Evolutionary conservation across 1,284 basidiomycete species (phyloP).

Genomic region (Phylloboletellus chloephorus): DNA sequence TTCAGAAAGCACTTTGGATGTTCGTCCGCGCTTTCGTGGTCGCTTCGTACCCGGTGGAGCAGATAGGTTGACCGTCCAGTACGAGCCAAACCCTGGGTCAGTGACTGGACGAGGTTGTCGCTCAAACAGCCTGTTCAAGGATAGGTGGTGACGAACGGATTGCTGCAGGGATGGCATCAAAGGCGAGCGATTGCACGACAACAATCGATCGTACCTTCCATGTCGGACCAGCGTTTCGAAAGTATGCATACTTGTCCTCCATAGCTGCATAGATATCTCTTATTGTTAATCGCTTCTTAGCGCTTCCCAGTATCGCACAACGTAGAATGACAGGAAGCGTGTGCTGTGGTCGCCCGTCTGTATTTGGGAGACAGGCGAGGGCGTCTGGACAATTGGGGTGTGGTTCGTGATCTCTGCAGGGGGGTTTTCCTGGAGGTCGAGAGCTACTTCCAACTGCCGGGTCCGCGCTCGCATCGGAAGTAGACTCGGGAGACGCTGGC

Average conservation of each 20-base stretch:
- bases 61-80: conserved; percentile 76
- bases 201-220: conserved; percentile 57
- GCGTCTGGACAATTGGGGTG: conserved; percentile 73
- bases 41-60: conserved; percentile 78
- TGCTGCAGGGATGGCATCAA: conserved; percentile 43
- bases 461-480: conserved; percentile 23
- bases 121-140: conserved; percentile 73
- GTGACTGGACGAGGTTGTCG: conserved; percentile 72
- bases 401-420: conserved; percentile 43
- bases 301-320: conserved; percentile 73
- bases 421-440: conserved; percentile 7
- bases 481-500: conserved; percentile 22
- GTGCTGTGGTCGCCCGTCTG: conserved; percentile 69
- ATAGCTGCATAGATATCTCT: conserved; percentile 78
- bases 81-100: conserved; percentile 77
- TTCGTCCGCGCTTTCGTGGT: conserved; percentile 70
- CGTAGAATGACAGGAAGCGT: conserved; percentile 76
- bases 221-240: conserved; percentile 68
- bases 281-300: conserved; percentile 69
- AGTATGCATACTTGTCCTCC: conserved; percentile 76
- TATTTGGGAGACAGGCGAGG: conserved; percentile 69
- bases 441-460: conserved; percentile 6
- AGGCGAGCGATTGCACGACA: neutral
- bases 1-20: conserved; percentile 42
- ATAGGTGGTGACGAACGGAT: conserved; percentile 78